Evolutionary conservation across 2,329 filamentous ascomycete species (phyloP).

Genomic region (Pyrenochaeta sp.): DNA sequence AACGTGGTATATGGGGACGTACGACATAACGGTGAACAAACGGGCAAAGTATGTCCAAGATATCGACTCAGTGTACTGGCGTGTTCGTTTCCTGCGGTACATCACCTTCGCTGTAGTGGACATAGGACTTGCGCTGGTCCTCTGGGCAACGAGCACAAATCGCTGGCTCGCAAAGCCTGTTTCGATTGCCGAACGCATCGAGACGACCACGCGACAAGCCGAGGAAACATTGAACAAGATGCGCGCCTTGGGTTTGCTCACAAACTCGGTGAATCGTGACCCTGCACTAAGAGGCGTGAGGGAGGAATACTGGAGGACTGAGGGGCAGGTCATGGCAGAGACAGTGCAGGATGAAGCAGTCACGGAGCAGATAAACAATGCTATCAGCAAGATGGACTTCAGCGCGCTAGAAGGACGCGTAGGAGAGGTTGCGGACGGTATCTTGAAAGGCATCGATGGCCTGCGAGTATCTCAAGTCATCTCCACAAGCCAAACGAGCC

Average conservation of each 20-base stretch:
- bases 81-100: conserved; percentile 68
- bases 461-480: conserved; percentile 20
- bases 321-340: conserved; percentile 75
- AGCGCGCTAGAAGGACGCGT: conserved; percentile 69
- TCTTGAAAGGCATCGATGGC: conserved; percentile 44
- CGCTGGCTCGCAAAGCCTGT: conserved; percentile 74
- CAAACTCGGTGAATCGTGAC: conserved; percentile 82
- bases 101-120: conserved; percentile 73
- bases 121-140: conserved; percentile 65
- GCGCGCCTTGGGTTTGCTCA: conserved; percentile 75
- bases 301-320: conserved; percentile 81
- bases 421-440: conserved; percentile 56
- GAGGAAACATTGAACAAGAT: conserved; percentile 71
- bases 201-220: conserved; percentile 65
- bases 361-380: conserved; percentile 73
- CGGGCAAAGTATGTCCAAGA: conserved; percentile 67
- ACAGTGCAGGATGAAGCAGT: conserved; percentile 83
- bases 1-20: conserved; percentile 69
- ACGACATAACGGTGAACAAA: conserved; percentile 71
- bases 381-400: conserved; percentile 71
- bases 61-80: conserved; percentile 77
- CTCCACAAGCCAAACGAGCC: conserved; percentile 5
- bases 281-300: conserved; percentile 70
- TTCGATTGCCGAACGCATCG: conserved; percentile 71
- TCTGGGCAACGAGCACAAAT: conserved; percentile 83